These are phyloP conservation scores for Pochonia chlamydosporia DNA, from an alignment of 2,329 filamentous ascomycete species.

Conservation along the genomic window DNA sequence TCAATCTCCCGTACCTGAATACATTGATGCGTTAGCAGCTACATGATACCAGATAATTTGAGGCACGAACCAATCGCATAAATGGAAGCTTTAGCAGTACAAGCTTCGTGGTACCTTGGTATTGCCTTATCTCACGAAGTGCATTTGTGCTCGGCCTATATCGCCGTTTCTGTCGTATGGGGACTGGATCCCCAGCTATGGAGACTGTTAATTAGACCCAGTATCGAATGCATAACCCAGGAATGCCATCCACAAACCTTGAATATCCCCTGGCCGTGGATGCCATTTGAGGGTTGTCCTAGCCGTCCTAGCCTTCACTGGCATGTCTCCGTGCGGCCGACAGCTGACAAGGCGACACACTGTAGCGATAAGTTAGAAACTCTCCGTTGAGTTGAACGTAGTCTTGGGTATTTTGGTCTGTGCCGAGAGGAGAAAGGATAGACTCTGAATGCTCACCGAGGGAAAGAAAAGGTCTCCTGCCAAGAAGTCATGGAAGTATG, in stretches of 20 bases:
- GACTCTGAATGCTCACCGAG: too few species aligned
- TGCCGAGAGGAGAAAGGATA: too few species aligned
- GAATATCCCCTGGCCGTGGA: slow-evolving; percentile 31
- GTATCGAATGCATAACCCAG: background rate
- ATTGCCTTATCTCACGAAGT: slow-evolving; percentile 83
- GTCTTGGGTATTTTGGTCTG: too few species aligned
- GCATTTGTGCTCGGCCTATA: slow-evolving; percentile 79
- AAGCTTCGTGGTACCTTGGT: slow-evolving; percentile 85
- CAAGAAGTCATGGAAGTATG: too few species aligned
- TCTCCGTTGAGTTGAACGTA: too few species aligned
- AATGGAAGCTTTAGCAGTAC: slow-evolving; percentile 77
- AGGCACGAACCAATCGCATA: slow-evolving; percentile 57
- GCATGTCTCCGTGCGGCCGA: background rate
- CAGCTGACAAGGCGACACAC: background rate
- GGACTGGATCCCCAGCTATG: slow-evolving; percentile 67
- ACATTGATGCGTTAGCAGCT: background rate
- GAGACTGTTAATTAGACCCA: slow-evolving; percentile 14
- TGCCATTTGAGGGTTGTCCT: slow-evolving; percentile 4
- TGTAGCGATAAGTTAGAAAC: too few species aligned
- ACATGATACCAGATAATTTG: background rate
- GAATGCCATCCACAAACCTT: slow-evolving; percentile 23
- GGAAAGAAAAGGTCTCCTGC: too few species aligned
- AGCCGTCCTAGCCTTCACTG: slow-evolving; percentile 1
- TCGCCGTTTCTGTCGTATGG: slow-evolving; percentile 54
- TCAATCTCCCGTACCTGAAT: slow-evolving; percentile 59